Evolutionary conservation across 305 asterid species (phyloP).

Genomic region (Solanum hybrid): DNA sequence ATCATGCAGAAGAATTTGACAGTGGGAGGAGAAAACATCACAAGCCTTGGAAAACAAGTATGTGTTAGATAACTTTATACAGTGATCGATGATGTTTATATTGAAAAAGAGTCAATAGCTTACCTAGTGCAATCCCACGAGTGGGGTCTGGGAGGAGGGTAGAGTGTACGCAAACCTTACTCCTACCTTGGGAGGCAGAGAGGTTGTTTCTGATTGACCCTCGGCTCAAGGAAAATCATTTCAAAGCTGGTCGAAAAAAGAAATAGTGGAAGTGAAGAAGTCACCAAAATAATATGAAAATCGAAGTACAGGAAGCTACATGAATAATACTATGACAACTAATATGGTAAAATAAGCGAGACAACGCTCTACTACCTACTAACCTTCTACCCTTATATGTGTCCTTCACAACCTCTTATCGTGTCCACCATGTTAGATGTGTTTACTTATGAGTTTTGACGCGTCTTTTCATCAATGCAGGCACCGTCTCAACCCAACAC

Average conservation of each 20-base stretch:
- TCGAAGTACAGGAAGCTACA: background rate
- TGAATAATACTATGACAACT: background rate
- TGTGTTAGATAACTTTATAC: background rate
- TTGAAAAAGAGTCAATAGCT: background rate
- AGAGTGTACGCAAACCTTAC: background rate
- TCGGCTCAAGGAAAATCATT: background rate
- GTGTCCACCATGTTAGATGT: background rate
- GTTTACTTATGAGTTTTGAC: background rate
- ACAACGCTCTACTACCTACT: background rate
- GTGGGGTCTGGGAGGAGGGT: background rate
- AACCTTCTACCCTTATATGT: background rate
- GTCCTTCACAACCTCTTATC: background rate
- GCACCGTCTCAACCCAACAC: constrained; percentile 1
- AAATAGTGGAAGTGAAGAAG: background rate
- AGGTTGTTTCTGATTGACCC: background rate
- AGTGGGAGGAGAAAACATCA: background rate
- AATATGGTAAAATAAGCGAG: background rate
- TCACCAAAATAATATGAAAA: too few species aligned
- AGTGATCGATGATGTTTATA: background rate
- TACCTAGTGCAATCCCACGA: background rate
- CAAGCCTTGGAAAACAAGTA: background rate
- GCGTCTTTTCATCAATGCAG: background rate
- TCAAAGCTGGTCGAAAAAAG: background rate
- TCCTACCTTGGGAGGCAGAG: background rate
- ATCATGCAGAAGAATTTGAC: background rate